phyloP scores from a whole-genome alignment of 2,329 filamentous ascomycete genomes.

The Diaporthe ampelina region DNA sequence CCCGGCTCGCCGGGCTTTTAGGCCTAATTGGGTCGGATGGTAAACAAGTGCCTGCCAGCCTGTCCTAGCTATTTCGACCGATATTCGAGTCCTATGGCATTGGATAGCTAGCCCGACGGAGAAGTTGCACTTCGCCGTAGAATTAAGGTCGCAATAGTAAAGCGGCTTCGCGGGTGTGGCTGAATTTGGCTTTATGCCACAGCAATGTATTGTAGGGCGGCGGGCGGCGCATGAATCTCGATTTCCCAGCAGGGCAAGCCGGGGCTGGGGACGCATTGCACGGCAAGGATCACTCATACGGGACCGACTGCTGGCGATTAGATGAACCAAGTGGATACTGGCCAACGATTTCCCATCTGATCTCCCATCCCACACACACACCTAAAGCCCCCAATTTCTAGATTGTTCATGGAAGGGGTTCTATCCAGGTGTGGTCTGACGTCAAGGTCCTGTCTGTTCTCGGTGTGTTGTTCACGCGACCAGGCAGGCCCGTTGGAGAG shows the following conservation, averaged over 20 bases:
- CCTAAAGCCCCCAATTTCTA: not conserved
- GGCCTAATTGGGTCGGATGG: not conserved
- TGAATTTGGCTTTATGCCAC: not conserved
- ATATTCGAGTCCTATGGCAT: not conserved
- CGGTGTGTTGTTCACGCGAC: not conserved
- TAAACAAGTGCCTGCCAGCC: not conserved
- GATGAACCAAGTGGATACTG: conserved; percentile 28
- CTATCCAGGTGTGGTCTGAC: not conserved
- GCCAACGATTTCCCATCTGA: not conserved
- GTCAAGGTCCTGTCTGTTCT: not conserved
- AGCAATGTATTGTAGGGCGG: not conserved
- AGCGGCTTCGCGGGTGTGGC: not conserved
- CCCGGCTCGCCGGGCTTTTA: not conserved
- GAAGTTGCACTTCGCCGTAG: no score
- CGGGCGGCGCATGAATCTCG: conserved; percentile 13
- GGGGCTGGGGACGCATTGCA: no score
- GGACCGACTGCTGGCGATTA: conserved; percentile 18
- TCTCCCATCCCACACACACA: not conserved
- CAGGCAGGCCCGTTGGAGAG: not conserved
- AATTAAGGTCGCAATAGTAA: not conserved
- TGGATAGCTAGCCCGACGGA: no score
- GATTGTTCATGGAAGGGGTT: not conserved
- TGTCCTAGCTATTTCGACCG: no score
- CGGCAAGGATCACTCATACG: not conserved
- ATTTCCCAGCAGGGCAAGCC: not conserved